Conservation (phyloP, 1,139 yeast species). For the Wickerhamomyces sp. region DNA sequence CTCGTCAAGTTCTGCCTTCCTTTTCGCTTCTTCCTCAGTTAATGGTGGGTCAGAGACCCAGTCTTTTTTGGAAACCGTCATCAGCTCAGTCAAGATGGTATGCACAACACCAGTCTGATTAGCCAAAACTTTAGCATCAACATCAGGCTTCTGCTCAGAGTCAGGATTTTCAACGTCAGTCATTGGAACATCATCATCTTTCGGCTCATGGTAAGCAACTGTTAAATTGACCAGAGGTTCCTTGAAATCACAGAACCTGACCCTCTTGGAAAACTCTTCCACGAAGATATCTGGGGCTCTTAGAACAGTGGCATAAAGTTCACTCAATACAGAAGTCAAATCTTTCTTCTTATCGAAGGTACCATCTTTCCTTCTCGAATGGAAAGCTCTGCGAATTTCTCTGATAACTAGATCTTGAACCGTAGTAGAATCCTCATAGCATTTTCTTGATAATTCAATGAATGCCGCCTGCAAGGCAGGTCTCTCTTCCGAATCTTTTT, state of each 20-base stretch:
- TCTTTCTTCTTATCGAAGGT: slow-evolving; percentile 36
- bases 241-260: slow-evolving; percentile 44
- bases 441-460: slow-evolving; percentile 54
- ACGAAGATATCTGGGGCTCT: slow-evolving; percentile 55
- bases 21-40: slow-evolving; percentile 21
- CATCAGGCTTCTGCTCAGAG: slow-evolving; percentile 4
- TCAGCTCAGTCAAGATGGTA: slow-evolving; percentile 55
- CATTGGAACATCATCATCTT: slow-evolving; percentile 34
- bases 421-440: slow-evolving; percentile 58
- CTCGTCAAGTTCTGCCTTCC: slow-evolving; percentile 22
- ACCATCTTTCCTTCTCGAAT: slow-evolving; percentile 26
- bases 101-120: slow-evolving; percentile 58
- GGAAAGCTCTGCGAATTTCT: slow-evolving; percentile 39
- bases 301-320: slow-evolving; percentile 49
- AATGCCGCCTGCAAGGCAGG: slow-evolving; percentile 29
- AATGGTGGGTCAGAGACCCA: slow-evolving; percentile 38
- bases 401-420: slow-evolving; percentile 44
- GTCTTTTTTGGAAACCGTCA: slow-evolving; percentile 48
- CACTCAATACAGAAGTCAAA: slow-evolving; percentile 47
- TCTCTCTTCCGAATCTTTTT: slow-evolving; percentile 18
- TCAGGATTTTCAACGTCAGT: slow-evolving; percentile 25
- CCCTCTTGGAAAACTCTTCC: slow-evolving; percentile 45
- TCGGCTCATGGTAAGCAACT: slow-evolving; percentile 23
- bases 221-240: slow-evolving; percentile 29
- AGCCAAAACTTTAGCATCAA: slow-evolving; percentile 15